Conservation (phyloP, 176 grass and related monocot species). For the Aechmea fasciata region DNA sequence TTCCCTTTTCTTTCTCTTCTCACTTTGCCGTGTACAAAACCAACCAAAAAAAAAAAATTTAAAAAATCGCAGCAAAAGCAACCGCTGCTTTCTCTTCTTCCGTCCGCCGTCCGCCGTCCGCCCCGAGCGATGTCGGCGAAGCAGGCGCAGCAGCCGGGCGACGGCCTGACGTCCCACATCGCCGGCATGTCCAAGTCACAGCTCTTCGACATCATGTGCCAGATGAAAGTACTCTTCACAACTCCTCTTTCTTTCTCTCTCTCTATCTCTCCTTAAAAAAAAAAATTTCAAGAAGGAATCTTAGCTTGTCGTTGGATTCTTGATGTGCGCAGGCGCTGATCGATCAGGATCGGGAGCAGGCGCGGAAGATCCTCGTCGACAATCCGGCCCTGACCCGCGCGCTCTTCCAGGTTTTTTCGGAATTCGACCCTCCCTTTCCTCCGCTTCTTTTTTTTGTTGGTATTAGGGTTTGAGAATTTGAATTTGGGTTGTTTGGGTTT, state of each 20-base stretch:
- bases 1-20: no score
- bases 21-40: no score
- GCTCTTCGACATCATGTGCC: conserved; percentile 83
- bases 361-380: conserved; percentile 75
- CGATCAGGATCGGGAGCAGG: conserved; percentile 76
- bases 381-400: conserved; percentile 78
- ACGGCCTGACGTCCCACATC: conserved; percentile 56
- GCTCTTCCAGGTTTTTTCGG: conserved; percentile 54
- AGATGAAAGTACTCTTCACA: conserved; percentile 55
- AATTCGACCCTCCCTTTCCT: no score
- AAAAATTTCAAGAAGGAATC: not conserved
- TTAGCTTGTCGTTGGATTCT: not conserved
- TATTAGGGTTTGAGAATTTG: no score
- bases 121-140: conserved; percentile 45
- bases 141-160: conserved; percentile 26
- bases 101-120: not conserved
- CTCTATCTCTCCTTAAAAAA: conserved; percentile 6
- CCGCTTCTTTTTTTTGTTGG: no score
- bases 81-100: no score
- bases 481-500: no score
- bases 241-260: not conserved
- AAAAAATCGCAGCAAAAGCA: no score
- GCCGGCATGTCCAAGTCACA: conserved; percentile 61
- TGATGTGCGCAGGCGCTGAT: conserved; percentile 42
- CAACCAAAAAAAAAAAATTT: no score